Base-by-base conservation (phyloP, 441 rosid species). In the Syzygium malaccense region DNA sequence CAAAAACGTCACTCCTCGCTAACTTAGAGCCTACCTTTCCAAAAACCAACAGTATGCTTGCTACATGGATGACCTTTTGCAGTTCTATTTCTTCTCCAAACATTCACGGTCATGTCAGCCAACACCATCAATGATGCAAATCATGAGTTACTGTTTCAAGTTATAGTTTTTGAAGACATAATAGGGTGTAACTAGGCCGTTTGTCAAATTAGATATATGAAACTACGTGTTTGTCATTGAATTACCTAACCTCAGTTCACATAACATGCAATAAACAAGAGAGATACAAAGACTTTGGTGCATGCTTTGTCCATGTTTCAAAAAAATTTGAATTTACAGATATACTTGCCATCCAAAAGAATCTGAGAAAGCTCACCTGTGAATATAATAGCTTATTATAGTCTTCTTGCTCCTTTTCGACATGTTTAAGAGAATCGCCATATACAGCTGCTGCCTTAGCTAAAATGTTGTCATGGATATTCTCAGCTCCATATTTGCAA, bases 401-500 rank as follows among this genome's bases (percentile, higher is more conserved):
- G 60, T 96, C 97, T 87, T 96, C 98, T 87, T 94, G 96, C 92
- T 96, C 99, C 92, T 96, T 96, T 90, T 95, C 99, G 37, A 95
- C 95, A 88, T 97, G 99, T 91, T 95, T 95, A 75, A 94, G 91
- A 91, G 98, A 96, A 94, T 96, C 99, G 71, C 99, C 98, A 84
- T 96, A 97, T 90, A 96, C 93, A 85, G 97, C 98, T 54, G 98
- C 98, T 92, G 98, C 96, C 90, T 96, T 97, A 30, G 98, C 98
- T 28, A 97, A 92, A 79, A 95, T 89, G 91, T 94, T 96, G 87
- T 96, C 97, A 25, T 94, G 93, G 87, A 95, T 94, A 90, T 96
- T 96, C 90, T 97, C 99, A 26, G 96, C 93, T 87, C 99, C 99
- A 93, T 96, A 97, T 87, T 88, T 94, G 91, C 95, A 93, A 89